A percentile compares a stretch with the other conserved stretches of the same genome.
phyloP scores from a whole-genome alignment of 768 basidiomycete species.

The Tylopilus balloui region DNA sequence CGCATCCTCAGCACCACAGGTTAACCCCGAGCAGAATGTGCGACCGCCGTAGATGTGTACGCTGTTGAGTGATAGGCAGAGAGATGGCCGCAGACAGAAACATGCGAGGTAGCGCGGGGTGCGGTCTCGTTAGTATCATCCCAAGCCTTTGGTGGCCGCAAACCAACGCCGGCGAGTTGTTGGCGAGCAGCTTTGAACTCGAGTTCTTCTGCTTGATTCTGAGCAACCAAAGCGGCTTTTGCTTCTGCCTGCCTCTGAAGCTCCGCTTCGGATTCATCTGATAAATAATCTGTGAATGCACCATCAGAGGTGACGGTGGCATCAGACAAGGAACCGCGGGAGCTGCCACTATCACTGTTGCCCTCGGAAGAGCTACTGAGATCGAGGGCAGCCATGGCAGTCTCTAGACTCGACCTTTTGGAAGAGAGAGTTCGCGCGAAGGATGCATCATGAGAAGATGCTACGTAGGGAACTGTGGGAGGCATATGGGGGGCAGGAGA shows the following conservation, averaged over 20 bases:
- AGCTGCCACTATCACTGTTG: slow-evolving; percentile 52
- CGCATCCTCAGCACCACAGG: slow-evolving; percentile 3
- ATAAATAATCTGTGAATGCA: slow-evolving; percentile 84
- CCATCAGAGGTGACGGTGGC: slow-evolving; percentile 82
- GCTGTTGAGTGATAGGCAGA: slow-evolving; percentile 27
- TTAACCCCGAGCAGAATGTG: slow-evolving; percentile 30
- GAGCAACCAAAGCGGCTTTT: slow-evolving; percentile 71
- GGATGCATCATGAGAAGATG: slow-evolving; percentile 28
- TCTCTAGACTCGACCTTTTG: slow-evolving; percentile 34
- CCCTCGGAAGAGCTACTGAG: slow-evolving; percentile 48
- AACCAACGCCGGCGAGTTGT: slow-evolving; percentile 68
- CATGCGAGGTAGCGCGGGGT: slow-evolving; percentile 23
- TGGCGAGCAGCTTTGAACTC: slow-evolving; percentile 80
- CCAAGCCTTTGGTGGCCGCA: slow-evolving; percentile 77
- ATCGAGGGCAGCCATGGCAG: slow-evolving; percentile 37
- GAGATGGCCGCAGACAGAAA: slow-evolving; percentile 24
- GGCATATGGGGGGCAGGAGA: slow-evolving; percentile 18
- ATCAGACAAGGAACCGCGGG: slow-evolving; percentile 57
- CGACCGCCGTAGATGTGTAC: slow-evolving; percentile 24
- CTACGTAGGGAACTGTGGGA: slow-evolving; percentile 20
- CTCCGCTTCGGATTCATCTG: slow-evolving; percentile 91
- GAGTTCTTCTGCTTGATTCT: slow-evolving; percentile 73
- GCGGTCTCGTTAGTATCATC: slow-evolving; percentile 45
- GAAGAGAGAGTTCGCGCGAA: slow-evolving; percentile 33
- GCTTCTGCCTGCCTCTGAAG: slow-evolving; percentile 82